Conservation (phyloP, 257 asterid genomes). For the Gentiana dahurica region DNA sequence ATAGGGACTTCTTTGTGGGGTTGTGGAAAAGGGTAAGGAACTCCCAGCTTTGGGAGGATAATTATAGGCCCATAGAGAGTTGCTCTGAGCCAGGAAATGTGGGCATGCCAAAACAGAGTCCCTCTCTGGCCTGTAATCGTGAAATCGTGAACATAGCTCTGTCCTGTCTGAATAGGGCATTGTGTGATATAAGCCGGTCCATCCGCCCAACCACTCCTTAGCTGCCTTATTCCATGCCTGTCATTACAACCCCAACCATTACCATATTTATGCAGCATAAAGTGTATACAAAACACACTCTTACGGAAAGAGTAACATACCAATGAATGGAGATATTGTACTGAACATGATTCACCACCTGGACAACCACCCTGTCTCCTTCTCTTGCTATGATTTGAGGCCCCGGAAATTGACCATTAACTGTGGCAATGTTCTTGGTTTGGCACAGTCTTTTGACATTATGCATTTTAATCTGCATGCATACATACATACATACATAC, state of each 20-base stretch:
- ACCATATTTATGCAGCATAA: no score
- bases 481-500: no score
- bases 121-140: constrained; percentile 54
- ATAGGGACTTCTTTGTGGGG: constrained; percentile 47
- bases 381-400: constrained; percentile 53
- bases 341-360: constrained; percentile 44
- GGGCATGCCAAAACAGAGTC: constrained; percentile 66
- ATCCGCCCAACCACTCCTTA: constrained; percentile 66
- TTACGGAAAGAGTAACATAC: constrained; percentile 10
- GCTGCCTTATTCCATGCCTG: constrained; percentile 59
- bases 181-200: constrained; percentile 58
- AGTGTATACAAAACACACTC: no score
- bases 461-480: constrained; percentile 42
- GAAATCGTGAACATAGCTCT: constrained; percentile 45
- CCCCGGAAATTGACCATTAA: constrained; percentile 58
- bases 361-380: constrained; percentile 48
- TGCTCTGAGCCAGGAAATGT: constrained; percentile 55
- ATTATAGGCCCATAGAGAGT: constrained; percentile 53
- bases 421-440: constrained; percentile 50
- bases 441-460: constrained; percentile 46
- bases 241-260: not conserved
- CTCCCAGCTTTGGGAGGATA: constrained; percentile 45
- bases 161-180: constrained; percentile 56
- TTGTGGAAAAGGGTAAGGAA: constrained; percentile 40
- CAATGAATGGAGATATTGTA: constrained; percentile 54